Percentiles rank a stretch among this genome's conserved stretches.
Conservation (phyloP, 148 eudicot genomes). For the Rheum nobile region DNA sequence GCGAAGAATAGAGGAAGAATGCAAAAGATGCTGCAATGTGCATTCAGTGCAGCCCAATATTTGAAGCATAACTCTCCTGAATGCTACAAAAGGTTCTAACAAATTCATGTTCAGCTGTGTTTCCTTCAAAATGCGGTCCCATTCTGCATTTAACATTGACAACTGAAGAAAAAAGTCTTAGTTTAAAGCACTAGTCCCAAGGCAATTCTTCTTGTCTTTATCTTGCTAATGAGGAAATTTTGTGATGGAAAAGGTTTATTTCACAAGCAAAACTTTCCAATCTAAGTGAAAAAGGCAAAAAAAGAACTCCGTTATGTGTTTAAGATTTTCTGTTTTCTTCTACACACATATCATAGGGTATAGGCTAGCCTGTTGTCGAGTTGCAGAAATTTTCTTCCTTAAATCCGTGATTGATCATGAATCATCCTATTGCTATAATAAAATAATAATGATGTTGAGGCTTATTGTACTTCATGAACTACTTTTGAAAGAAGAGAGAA, state of each 20-base stretch:
- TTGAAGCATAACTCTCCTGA: conserved; percentile 73
- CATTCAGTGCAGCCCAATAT: conserved; percentile 53
- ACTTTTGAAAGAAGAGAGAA: background rate
- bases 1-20: conserved; percentile 76
- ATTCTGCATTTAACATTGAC: conserved; percentile 49
- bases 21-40: conserved; percentile 69
- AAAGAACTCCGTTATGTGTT: background rate
- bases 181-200: background rate
- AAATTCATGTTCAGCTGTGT: conserved; percentile 79
- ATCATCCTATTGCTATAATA: background rate
- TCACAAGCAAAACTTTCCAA: background rate
- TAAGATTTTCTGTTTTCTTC: background rate
- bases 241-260: background rate
- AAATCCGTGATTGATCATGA: background rate
- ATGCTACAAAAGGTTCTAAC: conserved; percentile 86
- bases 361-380: background rate
- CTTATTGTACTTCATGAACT: background rate
- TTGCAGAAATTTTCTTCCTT: background rate
- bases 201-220: background rate
- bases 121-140: conserved; percentile 58
- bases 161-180: conserved; percentile 22
- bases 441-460: background rate
- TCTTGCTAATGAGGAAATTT: background rate
- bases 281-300: background rate
- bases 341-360: background rate